These are phyloP conservation scores for Candida odintsovae DNA, from an alignment of 805 yeast species.

Conservation along the genomic window DNA sequence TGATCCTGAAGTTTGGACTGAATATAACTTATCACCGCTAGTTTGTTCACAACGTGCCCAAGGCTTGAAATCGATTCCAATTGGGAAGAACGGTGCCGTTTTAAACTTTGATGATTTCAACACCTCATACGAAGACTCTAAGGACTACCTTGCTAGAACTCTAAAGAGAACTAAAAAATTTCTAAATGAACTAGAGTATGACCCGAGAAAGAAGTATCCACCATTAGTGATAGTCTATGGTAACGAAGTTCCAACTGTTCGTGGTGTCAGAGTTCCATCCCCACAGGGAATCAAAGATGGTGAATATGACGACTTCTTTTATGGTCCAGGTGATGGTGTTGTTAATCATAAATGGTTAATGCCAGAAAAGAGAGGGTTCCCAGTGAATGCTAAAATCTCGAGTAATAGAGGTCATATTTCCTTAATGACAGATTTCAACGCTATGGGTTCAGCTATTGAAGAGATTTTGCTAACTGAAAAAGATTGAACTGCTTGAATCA, in stretches of 20 bases:
- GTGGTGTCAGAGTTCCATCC: constrained; percentile 67
- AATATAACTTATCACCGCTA: constrained; percentile 69
- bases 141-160: constrained; percentile 57
- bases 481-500: not conserved
- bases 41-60: constrained; percentile 36
- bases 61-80: constrained; percentile 7
- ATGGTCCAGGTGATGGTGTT: constrained; percentile 94
- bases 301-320: constrained; percentile 66
- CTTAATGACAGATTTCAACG: constrained; percentile 65
- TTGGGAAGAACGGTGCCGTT: not conserved
- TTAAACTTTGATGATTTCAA: constrained; percentile 15
- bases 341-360: constrained; percentile 76
- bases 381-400: constrained; percentile 61
- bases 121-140: constrained; percentile 45
- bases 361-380: constrained; percentile 73
- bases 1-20: constrained; percentile 75
- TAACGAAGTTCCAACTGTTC: constrained; percentile 74
- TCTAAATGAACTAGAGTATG: constrained; percentile 48
- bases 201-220: constrained; percentile 56
- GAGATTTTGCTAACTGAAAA: constrained; percentile 59
- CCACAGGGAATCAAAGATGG: constrained; percentile 62
- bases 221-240: constrained; percentile 84
- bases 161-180: constrained; percentile 55
- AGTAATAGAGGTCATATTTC: constrained; percentile 74
- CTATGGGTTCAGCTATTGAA: constrained; percentile 65